Evolutionary conservation across 2,329 filamentous ascomycete species (phyloP).

Genomic region (Xylaria sp.): DNA sequence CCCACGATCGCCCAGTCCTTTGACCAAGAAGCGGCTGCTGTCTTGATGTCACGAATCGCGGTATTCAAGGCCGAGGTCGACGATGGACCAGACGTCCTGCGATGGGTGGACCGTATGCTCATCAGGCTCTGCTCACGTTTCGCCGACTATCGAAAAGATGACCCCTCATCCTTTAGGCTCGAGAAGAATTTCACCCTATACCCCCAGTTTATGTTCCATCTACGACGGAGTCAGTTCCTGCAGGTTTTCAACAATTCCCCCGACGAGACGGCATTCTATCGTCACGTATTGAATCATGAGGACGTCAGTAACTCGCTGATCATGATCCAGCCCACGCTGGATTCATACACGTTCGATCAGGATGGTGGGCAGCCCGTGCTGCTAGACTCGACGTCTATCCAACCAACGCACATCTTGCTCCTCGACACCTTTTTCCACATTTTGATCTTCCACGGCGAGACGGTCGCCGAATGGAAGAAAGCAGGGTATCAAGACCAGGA

Average conservation of each 20-base stretch:
- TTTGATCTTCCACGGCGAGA: conserved; percentile 97
- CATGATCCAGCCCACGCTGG: conserved; percentile 97
- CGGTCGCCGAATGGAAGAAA: conserved; percentile 95
- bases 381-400: conserved; percentile 92
- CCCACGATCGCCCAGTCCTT: conserved; percentile 95
- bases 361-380: conserved; percentile 91
- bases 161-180: conserved; percentile 90
- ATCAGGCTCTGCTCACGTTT: conserved; percentile 95
- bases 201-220: conserved; percentile 99
- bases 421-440: conserved; percentile 99
- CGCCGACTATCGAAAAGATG: conserved; percentile 96
- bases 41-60: conserved; percentile 97
- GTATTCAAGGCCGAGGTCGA: conserved; percentile 99
- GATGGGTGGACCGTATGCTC: conserved; percentile 98
- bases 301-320: conserved; percentile 94
- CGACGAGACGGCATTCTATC: conserved; percentile 98
- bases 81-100: conserved; percentile 93
- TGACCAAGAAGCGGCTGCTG: conserved; percentile 94
- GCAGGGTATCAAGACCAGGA: conserved; percentile 97
- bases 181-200: conserved; percentile 99
- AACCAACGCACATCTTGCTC: conserved; percentile 85
- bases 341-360: conserved; percentile 95
- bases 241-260: conserved; percentile 99
- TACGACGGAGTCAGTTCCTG: conserved; percentile 92
- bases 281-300: conserved; percentile 94